Evolutionary conservation across 371 early-diverging fungal genomes (phyloP).

Genomic region (Apophysomyces sp.): DNA sequence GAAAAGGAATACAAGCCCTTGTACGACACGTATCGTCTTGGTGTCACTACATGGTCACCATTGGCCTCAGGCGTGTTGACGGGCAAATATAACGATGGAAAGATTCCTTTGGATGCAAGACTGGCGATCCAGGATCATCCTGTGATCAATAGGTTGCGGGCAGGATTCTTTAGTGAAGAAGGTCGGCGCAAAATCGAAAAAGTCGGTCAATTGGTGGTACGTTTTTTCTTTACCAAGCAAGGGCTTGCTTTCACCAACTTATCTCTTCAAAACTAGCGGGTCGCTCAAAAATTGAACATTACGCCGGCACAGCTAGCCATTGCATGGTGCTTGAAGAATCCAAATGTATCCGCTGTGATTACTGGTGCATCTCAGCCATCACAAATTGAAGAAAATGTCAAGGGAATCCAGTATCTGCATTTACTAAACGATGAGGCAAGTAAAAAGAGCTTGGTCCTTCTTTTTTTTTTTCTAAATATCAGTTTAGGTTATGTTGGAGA

Average conservation of each 20-base stretch:
- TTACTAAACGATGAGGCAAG: conserved; percentile 68
- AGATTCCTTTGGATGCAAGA: conserved; percentile 66
- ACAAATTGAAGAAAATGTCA: conserved; percentile 73
- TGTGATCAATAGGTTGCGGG: conserved; percentile 56
- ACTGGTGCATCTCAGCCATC: conserved; percentile 65
- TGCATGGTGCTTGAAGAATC: conserved; percentile 77
- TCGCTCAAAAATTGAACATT: conserved; percentile 66
- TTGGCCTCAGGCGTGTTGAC: conserved; percentile 66
- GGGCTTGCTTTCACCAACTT: background rate
- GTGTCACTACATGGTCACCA: conserved; percentile 79
- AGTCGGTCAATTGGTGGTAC: background rate
- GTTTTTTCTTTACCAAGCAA: background rate
- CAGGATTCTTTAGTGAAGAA: conserved; percentile 57
- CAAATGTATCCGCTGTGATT: conserved; percentile 54
- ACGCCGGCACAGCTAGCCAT: conserved; percentile 74
- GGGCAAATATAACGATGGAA: conserved; percentile 72
- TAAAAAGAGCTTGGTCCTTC: conserved; percentile 3
- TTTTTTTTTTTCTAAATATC: background rate
- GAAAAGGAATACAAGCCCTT: conserved; percentile 74
- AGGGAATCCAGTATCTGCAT: conserved; percentile 51
- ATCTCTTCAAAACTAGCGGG: conserved; percentile 23
- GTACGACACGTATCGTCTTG: conserved; percentile 65
- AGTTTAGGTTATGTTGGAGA: conserved; percentile 21
- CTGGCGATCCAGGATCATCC: conserved; percentile 61
- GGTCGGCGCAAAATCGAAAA: conserved; percentile 49